Evolutionary conservation across 441 rosid species (phyloP).

Genomic region (Pelargonium myrrhifolium): DNA sequence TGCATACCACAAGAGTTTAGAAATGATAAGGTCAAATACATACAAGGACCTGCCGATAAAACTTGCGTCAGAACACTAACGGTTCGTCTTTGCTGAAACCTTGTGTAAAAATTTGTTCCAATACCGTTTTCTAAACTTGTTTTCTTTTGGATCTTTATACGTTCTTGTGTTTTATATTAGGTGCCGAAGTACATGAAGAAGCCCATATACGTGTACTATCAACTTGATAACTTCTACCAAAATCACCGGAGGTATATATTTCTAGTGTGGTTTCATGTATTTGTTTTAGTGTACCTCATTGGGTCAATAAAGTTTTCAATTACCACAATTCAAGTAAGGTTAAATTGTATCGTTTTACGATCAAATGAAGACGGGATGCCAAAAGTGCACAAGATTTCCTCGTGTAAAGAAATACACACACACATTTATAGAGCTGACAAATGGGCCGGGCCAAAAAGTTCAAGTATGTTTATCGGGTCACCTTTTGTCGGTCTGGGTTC

Average conservation of each 20-base stretch:
- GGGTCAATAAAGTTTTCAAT: too few species aligned
- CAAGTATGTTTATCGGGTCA: too few species aligned
- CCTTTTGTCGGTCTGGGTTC: too few species aligned
- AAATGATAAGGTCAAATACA: slow-evolving; percentile 24
- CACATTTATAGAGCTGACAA: too few species aligned
- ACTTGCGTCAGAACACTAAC: slow-evolving; percentile 35
- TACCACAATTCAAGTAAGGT: too few species aligned
- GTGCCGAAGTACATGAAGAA: slow-evolving; percentile 38
- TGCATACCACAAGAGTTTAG: slow-evolving; percentile 30
- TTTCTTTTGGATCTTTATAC: neutral
- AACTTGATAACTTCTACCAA: slow-evolving; percentile 48
- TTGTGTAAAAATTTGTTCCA: neutral
- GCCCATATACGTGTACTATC: slow-evolving; percentile 43
- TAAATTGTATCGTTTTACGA: too few species aligned
- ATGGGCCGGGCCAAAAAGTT: too few species aligned
- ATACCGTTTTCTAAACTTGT: neutral
- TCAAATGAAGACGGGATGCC: too few species aligned
- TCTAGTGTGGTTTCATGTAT: neutral
- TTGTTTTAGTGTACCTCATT: too few species aligned
- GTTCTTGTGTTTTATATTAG: slow-evolving; percentile 22
- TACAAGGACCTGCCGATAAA: slow-evolving; percentile 33
- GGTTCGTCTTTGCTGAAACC: slow-evolving; percentile 24
- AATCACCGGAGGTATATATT: slow-evolving; percentile 44
- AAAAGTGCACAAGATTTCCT: too few species aligned
- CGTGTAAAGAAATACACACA: too few species aligned